Evolutionary conservation across 208 protist species (phyloP), one percentile per base, ranked within the genome.

Genomic region (Acanthamoeba castellanii): DNA sequence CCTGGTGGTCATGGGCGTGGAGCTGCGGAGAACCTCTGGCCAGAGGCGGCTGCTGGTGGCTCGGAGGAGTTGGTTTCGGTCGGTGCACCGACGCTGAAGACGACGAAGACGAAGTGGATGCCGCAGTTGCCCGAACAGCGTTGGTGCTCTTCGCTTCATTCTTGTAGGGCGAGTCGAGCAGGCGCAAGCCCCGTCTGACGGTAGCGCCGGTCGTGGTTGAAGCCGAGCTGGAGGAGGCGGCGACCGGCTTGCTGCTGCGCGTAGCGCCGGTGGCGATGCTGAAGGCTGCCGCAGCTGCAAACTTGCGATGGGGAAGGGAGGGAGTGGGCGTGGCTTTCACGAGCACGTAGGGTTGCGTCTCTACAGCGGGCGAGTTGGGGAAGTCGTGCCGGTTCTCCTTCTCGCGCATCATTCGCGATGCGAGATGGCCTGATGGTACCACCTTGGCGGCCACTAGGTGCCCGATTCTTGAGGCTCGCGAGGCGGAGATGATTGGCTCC

Each of bases 331-430:
- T 85, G 78, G 78, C 78, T 47, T 85, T 85, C 25, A 85, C 78
- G 42, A 85, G 78, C 27, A 85, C 78, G 9, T 85, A 85, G 47
- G 78, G 78, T 14, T 34, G 78, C 78, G 78, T 55, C 25, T 81
- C 72, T n/a, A 50, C 45, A 5, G 45, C 45, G 37, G 78, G 50
- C 78, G 78, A 85, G 47, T 50, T 78, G 50, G 78, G 78, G 27
- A 32, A 59, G 47, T 85, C 50, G 78, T 59, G 78, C 25, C 78
- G 25, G 45, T 85, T 85, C 78, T 85, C 78, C 78, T 85, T 85
- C 47, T 59, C 78, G 16, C 47, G 50, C 70, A 47, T 42, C 27
- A 22, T n/a, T 9, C 61, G 61, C 61, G 25, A 22, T n/a, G 0
- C 61, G 25, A 30, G 20, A 68, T 25, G 27, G 18, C 7, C 25